A percentile compares a stretch with the other conserved stretches of the same genome.
phyloP scores from a whole-genome alignment of 805 yeast species.

The Schwanniomyces yamadae region DNA sequence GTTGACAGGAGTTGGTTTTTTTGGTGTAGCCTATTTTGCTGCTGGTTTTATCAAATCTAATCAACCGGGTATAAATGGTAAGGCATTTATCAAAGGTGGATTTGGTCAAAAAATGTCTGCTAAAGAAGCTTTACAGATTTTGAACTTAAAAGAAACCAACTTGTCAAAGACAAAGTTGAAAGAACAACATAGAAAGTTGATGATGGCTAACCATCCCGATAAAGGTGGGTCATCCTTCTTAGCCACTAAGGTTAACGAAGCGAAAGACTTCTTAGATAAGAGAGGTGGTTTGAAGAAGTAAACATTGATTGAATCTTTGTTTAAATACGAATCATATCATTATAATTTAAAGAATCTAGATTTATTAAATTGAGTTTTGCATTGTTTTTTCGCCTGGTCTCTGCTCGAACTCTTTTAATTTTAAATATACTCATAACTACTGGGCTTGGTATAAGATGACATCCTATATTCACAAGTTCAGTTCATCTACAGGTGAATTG shows the following conservation, averaged over 20 bases:
- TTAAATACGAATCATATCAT: too few species aligned
- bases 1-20: conserved; percentile 66
- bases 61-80: conserved; percentile 66
- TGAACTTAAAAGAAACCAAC: conserved; percentile 69
- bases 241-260: conserved; percentile 92
- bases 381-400: too few species aligned
- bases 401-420: too few species aligned
- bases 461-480: too few species aligned
- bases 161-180: conserved; percentile 64
- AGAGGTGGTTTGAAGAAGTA: conserved; percentile 53
- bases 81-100: conserved; percentile 79
- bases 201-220: conserved; percentile 92
- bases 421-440: too few species aligned
- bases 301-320: too few species aligned
- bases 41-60: conserved; percentile 67
- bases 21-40: conserved; percentile 59
- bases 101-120: conserved; percentile 90
- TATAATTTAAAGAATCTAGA: too few species aligned
- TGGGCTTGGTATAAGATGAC: too few species aligned
- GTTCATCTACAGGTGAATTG: too few species aligned
- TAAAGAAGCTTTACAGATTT: conserved; percentile 82
- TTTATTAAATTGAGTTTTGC: too few species aligned
- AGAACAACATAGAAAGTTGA: conserved; percentile 77
- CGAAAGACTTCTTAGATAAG: conserved; percentile 77
- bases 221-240: conserved; percentile 88